Evolutionary conservation across 2,329 filamentous ascomycete species (phyloP).

Genomic region (Aurifilum marmelostoma): DNA sequence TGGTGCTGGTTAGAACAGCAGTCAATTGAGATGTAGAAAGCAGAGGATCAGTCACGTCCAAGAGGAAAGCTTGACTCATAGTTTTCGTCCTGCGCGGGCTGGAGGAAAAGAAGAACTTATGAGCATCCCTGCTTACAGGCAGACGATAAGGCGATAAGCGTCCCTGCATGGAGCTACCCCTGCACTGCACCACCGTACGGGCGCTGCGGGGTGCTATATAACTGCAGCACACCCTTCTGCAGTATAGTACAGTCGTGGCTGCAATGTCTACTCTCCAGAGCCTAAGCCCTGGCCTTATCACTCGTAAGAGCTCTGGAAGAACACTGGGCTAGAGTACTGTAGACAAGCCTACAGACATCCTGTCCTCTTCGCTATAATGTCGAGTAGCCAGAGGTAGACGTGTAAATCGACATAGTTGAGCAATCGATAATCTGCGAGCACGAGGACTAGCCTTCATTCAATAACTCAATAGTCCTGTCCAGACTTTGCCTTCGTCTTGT

Average conservation of each 20-base stretch:
- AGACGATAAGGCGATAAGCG: neutral
- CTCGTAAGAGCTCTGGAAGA: too few species aligned
- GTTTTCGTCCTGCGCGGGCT: neutral
- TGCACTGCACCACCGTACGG: neutral
- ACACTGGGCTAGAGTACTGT: neutral
- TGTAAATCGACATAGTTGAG: too few species aligned
- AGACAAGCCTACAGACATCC: neutral
- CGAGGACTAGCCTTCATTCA: neutral
- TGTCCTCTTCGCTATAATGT: neutral
- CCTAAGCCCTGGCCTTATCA: too few species aligned
- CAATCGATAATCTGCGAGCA: neutral
- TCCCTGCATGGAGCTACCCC: slow-evolving; percentile 1
- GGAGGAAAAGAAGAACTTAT: neutral
- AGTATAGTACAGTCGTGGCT: too few species aligned
- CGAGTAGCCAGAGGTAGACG: neutral
- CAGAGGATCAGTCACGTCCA: neutral
- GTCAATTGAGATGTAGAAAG: neutral
- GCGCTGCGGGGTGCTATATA: neutral
- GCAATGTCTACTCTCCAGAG: too few species aligned
- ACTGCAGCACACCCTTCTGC: too few species aligned
- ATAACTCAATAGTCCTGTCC: too few species aligned
- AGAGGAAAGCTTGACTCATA: slow-evolving; percentile 6
- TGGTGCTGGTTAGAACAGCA: neutral
- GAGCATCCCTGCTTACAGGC: neutral
- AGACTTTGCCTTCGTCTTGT: too few species aligned